Base-by-base conservation (phyloP, 345 rosid species). In the Lepidium aucheri region DNA sequence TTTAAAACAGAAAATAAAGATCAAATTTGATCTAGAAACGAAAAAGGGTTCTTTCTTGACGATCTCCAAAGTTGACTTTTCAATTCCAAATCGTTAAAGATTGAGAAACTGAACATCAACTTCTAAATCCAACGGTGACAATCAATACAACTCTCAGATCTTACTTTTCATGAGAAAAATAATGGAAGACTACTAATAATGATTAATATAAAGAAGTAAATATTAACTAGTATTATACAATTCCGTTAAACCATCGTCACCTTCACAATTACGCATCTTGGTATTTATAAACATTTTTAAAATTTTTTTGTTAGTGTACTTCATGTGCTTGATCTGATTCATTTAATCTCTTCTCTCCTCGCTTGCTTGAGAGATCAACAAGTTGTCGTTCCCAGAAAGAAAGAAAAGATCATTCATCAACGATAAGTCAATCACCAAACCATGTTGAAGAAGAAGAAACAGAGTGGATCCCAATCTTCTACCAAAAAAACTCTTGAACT, bases 371-470 rank as follows among this genome's bases (percentile, higher is more conserved):
- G 58, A 50, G 55, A 58, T 65, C 64, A 39, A 50, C 71, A 38
- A 54, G 33, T 10, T 32, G 15, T 54, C 15, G 12, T 13, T 54
- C 28, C n/a, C 38, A 63, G 65, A 46, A 63, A 52, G 38, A 40
- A 24, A 24, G 4, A 39, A 51, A 17, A 18, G 14, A 49, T 56
- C 53, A 57, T 56, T 72, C 44, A 57, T 40, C 44, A 40, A 33
- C 11, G 33, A 22, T 41, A 60, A 74, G 73, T 67, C 77, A 67
- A 67, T 43, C 63, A 59, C 3, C 51, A 59, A 43, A 73, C 34
- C 59, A 67, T 74, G 73, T 67, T 44, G 64, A 67, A 60, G 64
- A 74, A 67, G 69, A 74, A 74, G 53, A 74, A 67, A 53, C 77
- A 60, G 14, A 74, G 68, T 46, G 61, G 63, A 73, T 67, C 77